Conservation (phyloP, 2,329 filamentous ascomycete species). For the Rachicladosporium sp. region DNA sequence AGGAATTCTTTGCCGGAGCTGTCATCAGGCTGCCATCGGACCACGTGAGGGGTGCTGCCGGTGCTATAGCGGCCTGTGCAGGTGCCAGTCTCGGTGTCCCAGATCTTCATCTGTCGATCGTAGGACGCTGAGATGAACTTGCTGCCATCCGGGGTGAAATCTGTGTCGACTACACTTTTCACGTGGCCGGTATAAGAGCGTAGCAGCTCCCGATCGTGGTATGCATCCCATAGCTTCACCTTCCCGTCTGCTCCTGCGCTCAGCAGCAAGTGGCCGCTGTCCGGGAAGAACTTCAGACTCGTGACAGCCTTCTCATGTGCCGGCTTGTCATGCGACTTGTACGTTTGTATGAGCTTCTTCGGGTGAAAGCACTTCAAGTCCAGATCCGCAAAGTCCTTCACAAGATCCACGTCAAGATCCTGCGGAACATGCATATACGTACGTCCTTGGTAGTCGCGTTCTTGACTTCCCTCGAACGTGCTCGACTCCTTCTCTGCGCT, state of each 20-base stretch:
- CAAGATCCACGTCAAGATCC: constrained; percentile 73
- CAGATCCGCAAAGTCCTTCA: constrained; percentile 63
- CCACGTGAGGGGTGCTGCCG: constrained; percentile 87
- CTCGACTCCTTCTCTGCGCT: constrained; percentile 55
- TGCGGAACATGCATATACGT: constrained; percentile 97
- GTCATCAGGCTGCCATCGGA: constrained; percentile 77
- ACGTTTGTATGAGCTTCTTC: constrained; percentile 85
- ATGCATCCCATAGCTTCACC: constrained; percentile 89
- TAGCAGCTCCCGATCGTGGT: constrained; percentile 76
- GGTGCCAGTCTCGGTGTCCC: constrained; percentile 91
- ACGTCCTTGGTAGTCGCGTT: constrained; percentile 87
- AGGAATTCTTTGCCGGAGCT: constrained; percentile 79
- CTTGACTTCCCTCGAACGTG: constrained; percentile 69
- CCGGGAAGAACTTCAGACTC: constrained; percentile 78
- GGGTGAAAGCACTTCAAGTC: constrained; percentile 53
- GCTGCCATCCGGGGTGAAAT: constrained; percentile 70
- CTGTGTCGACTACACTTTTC: constrained; percentile 80
- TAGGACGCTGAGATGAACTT: constrained; percentile 87
- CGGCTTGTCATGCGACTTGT: constrained; percentile 55
- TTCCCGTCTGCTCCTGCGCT: constrained; percentile 80
- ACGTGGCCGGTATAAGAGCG: constrained; percentile 89
- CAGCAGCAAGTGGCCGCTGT: constrained; percentile 74
- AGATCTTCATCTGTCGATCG: constrained; percentile 90
- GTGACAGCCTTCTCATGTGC: constrained; percentile 65
- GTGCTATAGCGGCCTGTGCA: constrained; percentile 83